phyloP scores from a whole-genome alignment of 106 monocot species.

The Dioscorea alata region DNA sequence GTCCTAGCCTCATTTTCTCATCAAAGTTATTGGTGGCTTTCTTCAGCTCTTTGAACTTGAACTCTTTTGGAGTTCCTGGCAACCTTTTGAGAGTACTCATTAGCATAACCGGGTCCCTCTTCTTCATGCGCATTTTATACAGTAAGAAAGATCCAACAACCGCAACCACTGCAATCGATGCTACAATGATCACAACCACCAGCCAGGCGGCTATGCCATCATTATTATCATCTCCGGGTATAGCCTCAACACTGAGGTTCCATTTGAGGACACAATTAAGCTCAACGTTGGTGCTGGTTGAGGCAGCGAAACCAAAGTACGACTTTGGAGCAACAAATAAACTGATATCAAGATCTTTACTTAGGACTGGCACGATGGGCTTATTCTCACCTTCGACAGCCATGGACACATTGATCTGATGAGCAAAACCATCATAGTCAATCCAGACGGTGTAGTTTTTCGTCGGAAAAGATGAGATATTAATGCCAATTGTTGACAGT shows the following conservation, averaged over 20 bases:
- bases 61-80: conserved; percentile 76
- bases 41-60: conserved; percentile 46
- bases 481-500: conserved; percentile 33
- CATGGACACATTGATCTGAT: conserved; percentile 39
- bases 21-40: too few relatives aligned
- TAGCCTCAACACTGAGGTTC: conserved; percentile 51
- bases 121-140: background rate
- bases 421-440: conserved; percentile 47
- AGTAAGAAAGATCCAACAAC: background rate
- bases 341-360: conserved; percentile 43
- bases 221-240: conserved; percentile 1
- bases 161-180: conserved; percentile 3
- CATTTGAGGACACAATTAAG: conserved; percentile 47
- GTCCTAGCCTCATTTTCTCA: conserved; percentile 52
- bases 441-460: conserved; percentile 55
- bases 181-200: conserved; percentile 16
- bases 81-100: conserved; percentile 29
- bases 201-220: conserved; percentile 5
- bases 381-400: conserved; percentile 3
- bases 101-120: conserved; percentile 12
- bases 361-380: conserved; percentile 26
- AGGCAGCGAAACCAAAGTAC: conserved; percentile 66
- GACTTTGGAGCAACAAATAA: conserved; percentile 15
- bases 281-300: conserved; percentile 35
- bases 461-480: conserved; percentile 16